phyloP scores from a whole-genome alignment of 176 grass and related monocot genomes.

The Thalia dealbata region DNA sequence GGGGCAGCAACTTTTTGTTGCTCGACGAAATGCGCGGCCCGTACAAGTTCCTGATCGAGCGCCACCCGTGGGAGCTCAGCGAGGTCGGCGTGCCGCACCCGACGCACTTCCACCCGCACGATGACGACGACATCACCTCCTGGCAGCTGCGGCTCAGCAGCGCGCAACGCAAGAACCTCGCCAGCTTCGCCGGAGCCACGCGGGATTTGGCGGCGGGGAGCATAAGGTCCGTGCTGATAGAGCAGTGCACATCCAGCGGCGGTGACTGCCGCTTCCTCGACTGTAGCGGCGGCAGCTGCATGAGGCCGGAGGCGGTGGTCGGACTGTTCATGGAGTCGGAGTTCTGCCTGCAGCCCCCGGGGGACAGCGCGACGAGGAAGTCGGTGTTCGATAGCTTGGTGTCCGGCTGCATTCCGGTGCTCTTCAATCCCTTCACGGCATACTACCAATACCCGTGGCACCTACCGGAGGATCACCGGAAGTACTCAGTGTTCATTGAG shows the following conservation, averaged over 20 bases:
- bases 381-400: constrained; percentile 17
- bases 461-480: neutral
- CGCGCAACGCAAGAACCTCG: neutral
- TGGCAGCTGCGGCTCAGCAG: neutral
- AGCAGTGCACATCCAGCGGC: neutral
- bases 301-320: neutral
- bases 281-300: neutral
- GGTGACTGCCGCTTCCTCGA: neutral
- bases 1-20: constrained; percentile 14
- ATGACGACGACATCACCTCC: constrained; percentile 4
- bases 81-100: constrained; percentile 10
- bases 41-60: constrained; percentile 15
- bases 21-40: neutral
- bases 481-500: constrained; percentile 7
- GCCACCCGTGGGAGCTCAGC: constrained; percentile 2
- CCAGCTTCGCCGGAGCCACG: neutral
- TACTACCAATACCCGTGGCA: constrained; percentile 13
- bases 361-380: constrained; percentile 10
- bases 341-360: constrained; percentile 11
- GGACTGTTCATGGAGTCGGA: constrained; percentile 14
- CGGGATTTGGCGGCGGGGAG: neutral
- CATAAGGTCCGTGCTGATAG: constrained; percentile 5
- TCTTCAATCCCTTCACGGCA: constrained; percentile 2
- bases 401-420: neutral
- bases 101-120: constrained; percentile 14